Conservation (phyloP, 345 rosid genomes). For the Hypericum perforatum region DNA sequence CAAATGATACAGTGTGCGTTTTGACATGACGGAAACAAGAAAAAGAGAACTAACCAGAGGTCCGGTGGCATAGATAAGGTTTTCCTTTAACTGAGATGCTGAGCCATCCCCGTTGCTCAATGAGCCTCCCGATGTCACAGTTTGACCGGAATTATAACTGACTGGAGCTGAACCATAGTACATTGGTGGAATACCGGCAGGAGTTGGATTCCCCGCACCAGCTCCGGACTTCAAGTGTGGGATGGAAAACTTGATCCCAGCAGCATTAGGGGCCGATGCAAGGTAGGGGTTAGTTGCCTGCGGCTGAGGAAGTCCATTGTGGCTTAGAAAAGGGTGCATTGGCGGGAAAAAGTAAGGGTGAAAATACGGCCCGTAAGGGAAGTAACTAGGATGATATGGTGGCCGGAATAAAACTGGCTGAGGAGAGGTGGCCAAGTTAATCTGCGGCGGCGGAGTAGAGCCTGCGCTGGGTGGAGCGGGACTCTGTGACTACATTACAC, state of each 20-base stretch:
- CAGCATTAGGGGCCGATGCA: constrained; percentile 19
- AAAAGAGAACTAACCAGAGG: constrained; percentile 22
- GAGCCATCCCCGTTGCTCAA: constrained; percentile 40
- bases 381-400: constrained; percentile 54
- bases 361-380: constrained; percentile 51
- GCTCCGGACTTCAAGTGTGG: constrained; percentile 43
- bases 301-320: constrained; percentile 58
- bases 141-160: constrained; percentile 36
- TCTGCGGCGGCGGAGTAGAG: constrained; percentile 42
- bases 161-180: constrained; percentile 26
- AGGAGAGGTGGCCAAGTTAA: constrained; percentile 40
- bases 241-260: constrained; percentile 43
- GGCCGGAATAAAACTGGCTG: constrained; percentile 62
- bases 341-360: constrained; percentile 51
- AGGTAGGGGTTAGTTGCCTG: constrained; percentile 33
- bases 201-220: constrained; percentile 34
- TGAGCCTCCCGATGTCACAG: constrained; percentile 39
- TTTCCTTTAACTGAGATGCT: constrained; percentile 54
- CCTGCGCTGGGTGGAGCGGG: constrained; percentile 31
- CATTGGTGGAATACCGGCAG: constrained; percentile 34
- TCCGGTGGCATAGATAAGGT: constrained; percentile 34
- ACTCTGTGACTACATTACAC: constrained; percentile 39
- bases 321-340: constrained; percentile 53
- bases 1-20: no score
- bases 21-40: neutral